A percentile compares a stretch with the other conserved stretches of the same genome.
Evolutionary conservation across 306 rosid species (phyloP).

Genomic region (Inga oerstediana): DNA sequence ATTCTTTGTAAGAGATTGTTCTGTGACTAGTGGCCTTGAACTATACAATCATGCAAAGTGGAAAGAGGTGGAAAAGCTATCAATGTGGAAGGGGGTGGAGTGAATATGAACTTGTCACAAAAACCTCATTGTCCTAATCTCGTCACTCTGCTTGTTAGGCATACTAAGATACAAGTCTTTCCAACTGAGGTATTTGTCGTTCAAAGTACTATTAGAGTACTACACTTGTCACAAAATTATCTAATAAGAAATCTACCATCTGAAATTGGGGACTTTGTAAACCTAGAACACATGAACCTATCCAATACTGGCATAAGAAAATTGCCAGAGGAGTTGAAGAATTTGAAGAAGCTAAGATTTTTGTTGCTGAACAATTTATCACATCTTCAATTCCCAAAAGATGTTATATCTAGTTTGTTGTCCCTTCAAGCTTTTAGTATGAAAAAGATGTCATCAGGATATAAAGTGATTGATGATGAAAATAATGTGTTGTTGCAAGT

Average conservation of each 20-base stretch:
- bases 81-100: background rate
- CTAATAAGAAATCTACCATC: background rate
- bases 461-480: too few species aligned
- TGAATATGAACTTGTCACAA: background rate
- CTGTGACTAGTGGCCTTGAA: background rate
- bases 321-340: background rate
- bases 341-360: too few species aligned
- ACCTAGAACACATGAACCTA: background rate
- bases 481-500: background rate
- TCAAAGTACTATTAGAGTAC: background rate
- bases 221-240: background rate
- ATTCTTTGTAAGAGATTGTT: background rate
- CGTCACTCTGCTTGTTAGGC: background rate
- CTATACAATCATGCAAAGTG: background rate
- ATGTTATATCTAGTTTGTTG: background rate
- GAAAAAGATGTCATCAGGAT: too few species aligned
- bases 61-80: background rate
- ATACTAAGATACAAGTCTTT: background rate
- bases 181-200: background rate
- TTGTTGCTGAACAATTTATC: too few species aligned
- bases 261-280: background rate
- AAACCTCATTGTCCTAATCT: background rate
- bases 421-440: too few species aligned
- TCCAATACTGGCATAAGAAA: background rate
- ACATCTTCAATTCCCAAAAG: background rate